phyloP scores from a whole-genome alignment of 495 filamentous ascomycete genomes.

The Elasticomyces elasticus region DNA sequence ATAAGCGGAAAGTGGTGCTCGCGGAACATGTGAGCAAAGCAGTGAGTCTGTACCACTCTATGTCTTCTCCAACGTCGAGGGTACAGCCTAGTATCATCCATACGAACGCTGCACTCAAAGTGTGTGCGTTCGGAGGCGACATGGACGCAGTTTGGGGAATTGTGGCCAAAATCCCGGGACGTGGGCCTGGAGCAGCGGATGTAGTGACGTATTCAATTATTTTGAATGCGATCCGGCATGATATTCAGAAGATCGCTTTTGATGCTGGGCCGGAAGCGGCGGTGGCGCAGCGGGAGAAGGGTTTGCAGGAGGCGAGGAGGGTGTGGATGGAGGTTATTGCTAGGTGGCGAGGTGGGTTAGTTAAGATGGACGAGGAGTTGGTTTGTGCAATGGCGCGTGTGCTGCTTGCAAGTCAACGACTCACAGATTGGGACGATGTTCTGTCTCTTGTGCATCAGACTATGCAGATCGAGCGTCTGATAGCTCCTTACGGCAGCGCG shows the following conservation, averaged over 20 bases:
- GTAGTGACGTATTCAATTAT: slow-evolving; percentile 69
- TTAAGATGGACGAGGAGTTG: slow-evolving; percentile 62
- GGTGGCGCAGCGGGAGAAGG: slow-evolving; percentile 21
- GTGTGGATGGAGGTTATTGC: slow-evolving; percentile 72
- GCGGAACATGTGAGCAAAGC: slow-evolving; percentile 13
- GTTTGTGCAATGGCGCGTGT: slow-evolving; percentile 68
- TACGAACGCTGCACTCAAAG: slow-evolving; percentile 72
- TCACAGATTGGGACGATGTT: slow-evolving; percentile 56
- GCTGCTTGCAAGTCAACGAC: slow-evolving; percentile 48
- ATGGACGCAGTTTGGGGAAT: slow-evolving; percentile 68
- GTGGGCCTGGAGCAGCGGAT: slow-evolving; percentile 52
- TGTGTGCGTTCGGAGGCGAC: slow-evolving; percentile 59
- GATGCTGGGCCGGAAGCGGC: slow-evolving; percentile 32
- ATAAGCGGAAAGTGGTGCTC: not conserved
- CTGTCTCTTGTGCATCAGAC: slow-evolving; percentile 67
- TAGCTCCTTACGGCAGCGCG: slow-evolving; percentile 29
- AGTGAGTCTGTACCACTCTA: slow-evolving; percentile 49
- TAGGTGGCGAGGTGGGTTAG: slow-evolving; percentile 57
- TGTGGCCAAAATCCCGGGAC: slow-evolving; percentile 52
- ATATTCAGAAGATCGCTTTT: slow-evolving; percentile 25
- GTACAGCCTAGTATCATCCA: slow-evolving; percentile 66
- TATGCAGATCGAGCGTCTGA: slow-evolving; percentile 52
- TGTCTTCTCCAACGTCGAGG: slow-evolving; percentile 46
- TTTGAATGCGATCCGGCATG: slow-evolving; percentile 53
- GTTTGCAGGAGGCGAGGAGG: slow-evolving; percentile 49